Base-by-base conservation (phyloP, 2,329 filamentous ascomycete species). In the Colletotrichum noveboracense region DNA sequence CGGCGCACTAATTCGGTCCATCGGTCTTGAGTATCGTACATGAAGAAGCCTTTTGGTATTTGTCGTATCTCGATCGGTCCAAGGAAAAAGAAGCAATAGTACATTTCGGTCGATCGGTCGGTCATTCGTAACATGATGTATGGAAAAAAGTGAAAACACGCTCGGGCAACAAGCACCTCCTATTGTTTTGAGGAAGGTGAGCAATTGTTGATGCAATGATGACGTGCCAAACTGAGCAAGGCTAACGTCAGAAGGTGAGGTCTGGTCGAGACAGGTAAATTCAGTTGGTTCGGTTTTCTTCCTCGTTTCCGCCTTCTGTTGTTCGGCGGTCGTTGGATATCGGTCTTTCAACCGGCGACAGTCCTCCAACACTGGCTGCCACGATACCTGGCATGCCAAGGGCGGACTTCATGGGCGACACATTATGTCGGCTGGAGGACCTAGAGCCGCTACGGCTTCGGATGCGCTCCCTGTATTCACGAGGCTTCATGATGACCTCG, bases 401-500 rank as follows among this genome's bases (percentile, higher is more conserved):
- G 9, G 77, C 78, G 24, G 77, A 66, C n/a, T 76, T 76, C 71
- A 78, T 75, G 21, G 77, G 76, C n/a, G 77, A 72, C 26, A 56
- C 18, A 65, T 73, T 78, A n/a, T 74, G 74, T 24, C 71, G 66
- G 38, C 69, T 76, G 32, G 76, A 78, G 18, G 77, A 75, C 6
- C 70, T 68, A 14, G 78, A 79, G 18, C 77, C 77, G 34, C 76
- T 76, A 28, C 75, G 70, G 66, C 75, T 77, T 38, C 75, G 65
- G 2, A 71, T 71, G 21, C 77, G 75, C 66, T 76, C 64, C n/a
- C 74, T 72, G 21, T 74, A 87, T 78, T 91, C 88, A 76, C 88
- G 88, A 56, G 90, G 89, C 76, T 92, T 88, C 76, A 89, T 85
- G 58, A 92, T 87, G 66, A 88, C 87, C 81, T 91, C 92, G 79